Conservation (phyloP, 352 stramenopile species). For the Phytophthora uliginosa region DNA sequence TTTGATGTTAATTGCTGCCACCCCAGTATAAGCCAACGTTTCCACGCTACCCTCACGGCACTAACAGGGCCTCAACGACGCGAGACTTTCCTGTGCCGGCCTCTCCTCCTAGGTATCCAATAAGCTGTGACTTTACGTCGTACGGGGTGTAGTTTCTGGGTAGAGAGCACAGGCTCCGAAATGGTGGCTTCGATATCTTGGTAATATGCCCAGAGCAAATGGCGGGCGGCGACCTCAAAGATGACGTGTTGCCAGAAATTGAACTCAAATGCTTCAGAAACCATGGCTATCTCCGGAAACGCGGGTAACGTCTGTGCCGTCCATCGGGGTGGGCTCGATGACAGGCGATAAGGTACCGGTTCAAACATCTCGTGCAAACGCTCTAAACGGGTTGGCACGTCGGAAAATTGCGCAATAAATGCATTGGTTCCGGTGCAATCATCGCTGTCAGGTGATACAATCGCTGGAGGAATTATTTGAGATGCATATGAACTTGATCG, state of each 20-base stretch:
- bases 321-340: neutral
- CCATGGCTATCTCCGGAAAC: conserved; percentile 6
- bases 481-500: neutral
- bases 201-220: conserved; percentile 4
- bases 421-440: neutral
- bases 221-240: neutral
- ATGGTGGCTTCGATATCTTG: neutral
- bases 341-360: neutral
- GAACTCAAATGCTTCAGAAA: conserved; percentile 1
- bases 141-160: neutral
- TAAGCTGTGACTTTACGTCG: conserved; percentile 10
- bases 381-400: neutral
- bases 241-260: conserved; percentile 9
- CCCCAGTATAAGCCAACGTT: conserved; percentile 1
- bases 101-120: conserved; percentile 16
- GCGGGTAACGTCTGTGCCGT: neutral
- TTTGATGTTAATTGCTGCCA: conserved; percentile 4
- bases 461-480: neutral
- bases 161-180: neutral
- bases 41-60: conserved; percentile 3
- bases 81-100: conserved; percentile 13
- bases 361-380: neutral
- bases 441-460: neutral
- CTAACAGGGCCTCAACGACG: conserved; percentile 8
- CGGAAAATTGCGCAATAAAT: neutral